Conservation (phyloP, 2,329 filamentous ascomycete genomes). For the Rhinocladiella mackenziei region DNA sequence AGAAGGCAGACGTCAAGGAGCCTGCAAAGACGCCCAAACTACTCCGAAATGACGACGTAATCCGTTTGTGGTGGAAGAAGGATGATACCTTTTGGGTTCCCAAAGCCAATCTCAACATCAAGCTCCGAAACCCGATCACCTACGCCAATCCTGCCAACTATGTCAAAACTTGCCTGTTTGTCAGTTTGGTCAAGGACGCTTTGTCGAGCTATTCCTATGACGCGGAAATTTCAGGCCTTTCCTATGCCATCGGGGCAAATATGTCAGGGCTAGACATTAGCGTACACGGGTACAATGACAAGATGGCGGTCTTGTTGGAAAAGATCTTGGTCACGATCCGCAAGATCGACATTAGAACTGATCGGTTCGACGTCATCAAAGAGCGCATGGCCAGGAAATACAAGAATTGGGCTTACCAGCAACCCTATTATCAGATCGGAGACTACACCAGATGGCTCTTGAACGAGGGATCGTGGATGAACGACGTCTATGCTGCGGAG, state of each 20-base stretch:
- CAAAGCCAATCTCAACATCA: constrained; percentile 81
- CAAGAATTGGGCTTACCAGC: constrained; percentile 81
- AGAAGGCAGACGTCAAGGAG: constrained; percentile 82
- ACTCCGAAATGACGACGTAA: constrained; percentile 75
- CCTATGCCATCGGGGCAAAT: constrained; percentile 73
- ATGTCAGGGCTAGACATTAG: constrained; percentile 70
- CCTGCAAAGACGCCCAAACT: constrained; percentile 71
- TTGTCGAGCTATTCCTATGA: constrained; percentile 93
- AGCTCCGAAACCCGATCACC: constrained; percentile 73
- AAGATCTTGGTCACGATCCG: constrained; percentile 82
- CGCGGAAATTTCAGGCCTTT: constrained; percentile 83
- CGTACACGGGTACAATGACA: constrained; percentile 92
- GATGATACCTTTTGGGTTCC: constrained; percentile 98
- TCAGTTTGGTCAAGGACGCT: constrained; percentile 81
- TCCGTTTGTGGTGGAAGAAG: constrained; percentile 95
- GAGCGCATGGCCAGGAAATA: constrained; percentile 73
- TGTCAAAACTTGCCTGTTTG: constrained; percentile 75
- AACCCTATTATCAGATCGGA: constrained; percentile 83
- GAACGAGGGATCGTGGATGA: constrained; percentile 70
- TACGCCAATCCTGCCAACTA: constrained; percentile 72
- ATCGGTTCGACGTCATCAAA: constrained; percentile 86
- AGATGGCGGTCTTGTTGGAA: constrained; percentile 83
- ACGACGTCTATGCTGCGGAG: constrained; percentile 75
- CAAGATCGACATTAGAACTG: constrained; percentile 76
- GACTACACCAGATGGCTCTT: constrained; percentile 79